phyloP scores from a whole-genome alignment of 495 filamentous ascomycete genomes.

The Hyaloscypha finlandica region DNA sequence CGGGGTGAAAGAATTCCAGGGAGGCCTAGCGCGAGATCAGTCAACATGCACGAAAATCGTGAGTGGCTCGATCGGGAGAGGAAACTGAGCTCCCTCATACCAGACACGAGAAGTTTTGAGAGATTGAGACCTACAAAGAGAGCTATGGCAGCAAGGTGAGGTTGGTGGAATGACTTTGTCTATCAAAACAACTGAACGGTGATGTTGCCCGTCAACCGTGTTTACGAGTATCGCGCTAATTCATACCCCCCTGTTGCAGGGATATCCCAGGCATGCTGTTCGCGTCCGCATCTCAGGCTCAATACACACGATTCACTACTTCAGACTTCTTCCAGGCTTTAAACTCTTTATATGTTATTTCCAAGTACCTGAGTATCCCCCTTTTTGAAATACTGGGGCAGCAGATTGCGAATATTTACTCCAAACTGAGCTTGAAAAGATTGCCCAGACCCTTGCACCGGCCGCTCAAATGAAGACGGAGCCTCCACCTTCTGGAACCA shows the following conservation, averaged over 20 bases:
- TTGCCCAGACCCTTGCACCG: not conserved
- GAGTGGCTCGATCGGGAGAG: not conserved
- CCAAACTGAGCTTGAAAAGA: not conserved
- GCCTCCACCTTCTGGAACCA: conserved; percentile 36
- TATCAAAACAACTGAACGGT: conserved; percentile 8
- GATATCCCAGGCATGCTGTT: not conserved
- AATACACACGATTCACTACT: too few relatives aligned
- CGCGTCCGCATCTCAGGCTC: too few relatives aligned
- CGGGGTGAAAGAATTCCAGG: conserved; percentile 5
- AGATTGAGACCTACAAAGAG: not conserved
- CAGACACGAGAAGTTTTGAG: not conserved
- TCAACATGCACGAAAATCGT: not conserved
- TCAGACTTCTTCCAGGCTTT: too few relatives aligned
- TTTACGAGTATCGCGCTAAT: not conserved
- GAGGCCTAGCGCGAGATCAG: not conserved
- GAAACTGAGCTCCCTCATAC: not conserved
- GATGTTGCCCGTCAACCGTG: conserved; percentile 4
- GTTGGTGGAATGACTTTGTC: conserved; percentile 4
- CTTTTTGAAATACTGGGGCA: not conserved
- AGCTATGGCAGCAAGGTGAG: not conserved
- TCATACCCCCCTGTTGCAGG: not conserved
- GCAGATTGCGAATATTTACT: not conserved
- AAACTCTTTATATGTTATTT: too few relatives aligned
- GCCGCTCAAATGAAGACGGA: conserved; percentile 27
- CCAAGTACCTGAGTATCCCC: not conserved